Evolutionary conservation across 1,284 basidiomycete species (phyloP), one percentile per base, ranked within the genome.

Genomic region (Rhodotorula sp.): DNA sequence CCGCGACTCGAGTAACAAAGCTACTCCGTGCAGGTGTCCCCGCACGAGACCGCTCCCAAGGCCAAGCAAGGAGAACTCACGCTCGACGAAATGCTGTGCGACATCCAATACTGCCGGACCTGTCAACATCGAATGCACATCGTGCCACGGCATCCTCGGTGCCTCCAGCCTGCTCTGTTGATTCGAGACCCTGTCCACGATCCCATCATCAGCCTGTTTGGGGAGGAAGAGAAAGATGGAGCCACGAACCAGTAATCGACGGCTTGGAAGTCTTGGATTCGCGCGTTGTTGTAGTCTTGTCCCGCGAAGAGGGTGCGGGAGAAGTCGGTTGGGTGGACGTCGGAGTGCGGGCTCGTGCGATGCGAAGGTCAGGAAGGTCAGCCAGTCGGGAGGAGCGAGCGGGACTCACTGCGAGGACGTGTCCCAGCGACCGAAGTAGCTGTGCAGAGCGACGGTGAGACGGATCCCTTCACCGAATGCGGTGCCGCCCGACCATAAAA

Each of bases 361-460:
- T 8, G 7, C 19, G 11, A 49, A 67, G 49, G 61, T 52, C 58
- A n/a, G 46, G 9, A 24, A 51, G 29, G 24, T 34, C 22, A 29
- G 10, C n/a, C n/a, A 44, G 30, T 19, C 13, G n/a, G 20, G 48
- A 15, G 61, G 30, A 59, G 27, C 29, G 27, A 44, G 27, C 22
- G 61, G 59, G 47, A 39, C 17, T 32, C 29, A 67, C 20, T 20
- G 49, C 30, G 62, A 58, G 32, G 89, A 86, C 0, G 89, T 92
- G 80, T 97, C 94, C 93, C 94, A 98, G 46, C 94, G 88, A 10
- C 94, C 94, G 76, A 93, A 94, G 82, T 93, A 96, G 27, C 34
- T 55, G 54, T n/a, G n/a, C n/a, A 27, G 10, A 51, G 11, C 4
- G 8, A 11, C 13, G 27, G 15, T 10, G n/a, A n/a, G n/a, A n/a